A percentile compares a stretch with the other conserved stretches of the same genome.
These are phyloP conservation scores for Saturnispora galanensis DNA, from an alignment of 805 yeast genomes.

Conservation along the genomic window DNA sequence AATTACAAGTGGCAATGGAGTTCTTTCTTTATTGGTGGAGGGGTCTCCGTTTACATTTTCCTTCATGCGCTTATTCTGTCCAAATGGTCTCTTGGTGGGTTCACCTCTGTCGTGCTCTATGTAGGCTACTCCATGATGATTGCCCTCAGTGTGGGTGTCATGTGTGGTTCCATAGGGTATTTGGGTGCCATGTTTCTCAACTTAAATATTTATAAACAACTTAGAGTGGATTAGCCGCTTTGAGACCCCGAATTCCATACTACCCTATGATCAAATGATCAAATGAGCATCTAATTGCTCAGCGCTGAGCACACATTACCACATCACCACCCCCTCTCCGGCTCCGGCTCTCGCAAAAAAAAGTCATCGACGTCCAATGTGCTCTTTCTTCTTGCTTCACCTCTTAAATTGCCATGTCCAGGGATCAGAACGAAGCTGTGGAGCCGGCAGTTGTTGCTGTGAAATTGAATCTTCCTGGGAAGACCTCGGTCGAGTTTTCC, in stretches of 20 bases:
- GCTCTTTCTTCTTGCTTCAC: neutral
- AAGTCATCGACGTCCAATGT: neutral
- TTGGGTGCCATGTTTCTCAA: slow-evolving; percentile 64
- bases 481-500: slow-evolving; percentile 1
- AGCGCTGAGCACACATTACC: neutral
- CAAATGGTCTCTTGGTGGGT: slow-evolving; percentile 59
- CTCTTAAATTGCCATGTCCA: neutral
- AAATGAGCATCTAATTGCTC: neutral
- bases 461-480: slow-evolving; percentile 9
- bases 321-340: neutral
- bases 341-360: neutral
- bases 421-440: slow-evolving; percentile 1
- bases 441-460: slow-evolving; percentile 6
- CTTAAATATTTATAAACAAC: slow-evolving; percentile 68
- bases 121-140: slow-evolving; percentile 73
- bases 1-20: slow-evolving; percentile 99
- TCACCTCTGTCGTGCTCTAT: slow-evolving; percentile 68
- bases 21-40: slow-evolving; percentile 77
- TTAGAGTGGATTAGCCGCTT: slow-evolving; percentile 61
- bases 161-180: slow-evolving; percentile 87
- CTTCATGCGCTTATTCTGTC: slow-evolving; percentile 72
- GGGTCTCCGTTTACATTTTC: slow-evolving; percentile 78
- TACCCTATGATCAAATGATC: neutral
- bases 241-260: neutral
- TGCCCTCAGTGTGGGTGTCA: slow-evolving; percentile 59